Conservation (phyloP, 73 alveolate genomes). For the Loxodes magnus region DNA sequence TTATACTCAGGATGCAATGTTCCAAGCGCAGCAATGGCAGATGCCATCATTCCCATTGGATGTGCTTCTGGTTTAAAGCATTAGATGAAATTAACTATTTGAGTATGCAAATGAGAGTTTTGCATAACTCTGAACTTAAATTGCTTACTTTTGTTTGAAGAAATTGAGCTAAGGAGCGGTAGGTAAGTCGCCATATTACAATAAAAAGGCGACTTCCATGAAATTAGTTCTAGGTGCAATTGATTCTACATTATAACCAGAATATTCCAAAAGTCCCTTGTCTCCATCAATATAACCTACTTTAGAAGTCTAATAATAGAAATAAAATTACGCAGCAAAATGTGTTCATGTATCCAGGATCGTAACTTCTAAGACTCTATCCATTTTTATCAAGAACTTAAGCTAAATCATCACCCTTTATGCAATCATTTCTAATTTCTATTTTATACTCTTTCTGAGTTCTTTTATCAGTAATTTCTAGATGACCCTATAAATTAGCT, state of each 20-base stretch:
- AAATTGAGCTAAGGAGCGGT: constrained; percentile 40
- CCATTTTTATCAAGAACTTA: constrained; percentile 53
- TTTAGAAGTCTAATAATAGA: constrained; percentile 33
- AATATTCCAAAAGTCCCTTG: constrained; percentile 79
- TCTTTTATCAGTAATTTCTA: constrained; percentile 21
- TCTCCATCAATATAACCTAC: constrained; percentile 82
- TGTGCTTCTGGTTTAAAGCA: constrained; percentile 83
- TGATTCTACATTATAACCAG: constrained; percentile 87
- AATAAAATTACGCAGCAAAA: constrained; percentile 50
- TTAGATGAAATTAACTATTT: constrained; percentile 29
- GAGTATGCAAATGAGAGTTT: constrained; percentile 3
- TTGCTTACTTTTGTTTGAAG: constrained; percentile 17
- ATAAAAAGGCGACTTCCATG: constrained; percentile 74
- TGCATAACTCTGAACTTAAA: constrained; percentile 6
- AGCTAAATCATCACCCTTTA: constrained; percentile 57
- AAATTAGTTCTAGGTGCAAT: constrained; percentile 74
- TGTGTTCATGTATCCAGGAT: constrained; percentile 88
- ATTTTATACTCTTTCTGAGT: constrained; percentile 24
- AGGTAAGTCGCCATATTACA: constrained; percentile 84
- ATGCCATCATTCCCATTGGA: constrained; percentile 86
- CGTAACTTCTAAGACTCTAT: constrained; percentile 57
- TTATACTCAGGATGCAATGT: constrained; percentile 88
- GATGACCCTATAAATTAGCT: too few relatives aligned
- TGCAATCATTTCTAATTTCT: constrained; percentile 43
- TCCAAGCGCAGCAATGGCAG: constrained; percentile 64